These are phyloP conservation scores for Rhodotorula glutinis DNA, from an alignment of 1,284 basidiomycete genomes.

Conservation along the genomic window DNA sequence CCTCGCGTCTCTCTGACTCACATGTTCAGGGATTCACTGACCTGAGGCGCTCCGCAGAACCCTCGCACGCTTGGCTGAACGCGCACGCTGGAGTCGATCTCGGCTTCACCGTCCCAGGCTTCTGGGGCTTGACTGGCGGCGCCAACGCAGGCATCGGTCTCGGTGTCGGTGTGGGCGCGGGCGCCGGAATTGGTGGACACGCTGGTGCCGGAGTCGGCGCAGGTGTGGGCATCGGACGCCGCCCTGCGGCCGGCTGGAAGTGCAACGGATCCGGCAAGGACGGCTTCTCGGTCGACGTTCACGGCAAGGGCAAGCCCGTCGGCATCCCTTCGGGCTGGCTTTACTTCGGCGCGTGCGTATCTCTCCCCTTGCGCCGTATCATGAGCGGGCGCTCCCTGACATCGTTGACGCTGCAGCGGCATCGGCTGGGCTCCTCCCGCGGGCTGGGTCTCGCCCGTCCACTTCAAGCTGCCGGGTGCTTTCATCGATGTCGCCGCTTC, in stretches of 20 bases:
- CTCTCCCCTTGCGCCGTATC: too few relatives aligned
- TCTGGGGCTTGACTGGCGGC: neutral
- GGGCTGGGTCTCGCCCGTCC: neutral
- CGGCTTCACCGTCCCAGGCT: constrained; percentile 3
- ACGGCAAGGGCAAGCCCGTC: constrained; percentile 17
- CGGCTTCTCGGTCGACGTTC: constrained; percentile 18
- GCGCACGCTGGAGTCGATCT: constrained; percentile 2
- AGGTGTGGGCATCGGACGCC: too few relatives aligned
- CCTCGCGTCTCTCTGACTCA: too few relatives aligned
- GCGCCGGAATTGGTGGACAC: too few relatives aligned
- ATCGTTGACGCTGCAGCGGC: too few relatives aligned
- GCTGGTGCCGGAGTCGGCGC: too few relatives aligned
- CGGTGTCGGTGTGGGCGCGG: too few relatives aligned
- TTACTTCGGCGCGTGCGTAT: constrained; percentile 12
- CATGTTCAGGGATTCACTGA: too few relatives aligned
- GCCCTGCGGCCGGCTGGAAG: constrained; percentile 1
- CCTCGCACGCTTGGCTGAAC: neutral
- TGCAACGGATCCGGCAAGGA: constrained; percentile 23
- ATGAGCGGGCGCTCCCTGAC: neutral
- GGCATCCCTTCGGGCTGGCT: constrained; percentile 20
- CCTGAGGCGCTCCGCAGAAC: neutral
- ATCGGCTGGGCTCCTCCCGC: constrained; percentile 21
- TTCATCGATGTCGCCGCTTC: neutral
- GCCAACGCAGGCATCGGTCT: too few relatives aligned
- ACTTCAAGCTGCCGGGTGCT: neutral